phyloP scores from a whole-genome alignment of 768 basidiomycete species.

The Pluteus cervinus region DNA sequence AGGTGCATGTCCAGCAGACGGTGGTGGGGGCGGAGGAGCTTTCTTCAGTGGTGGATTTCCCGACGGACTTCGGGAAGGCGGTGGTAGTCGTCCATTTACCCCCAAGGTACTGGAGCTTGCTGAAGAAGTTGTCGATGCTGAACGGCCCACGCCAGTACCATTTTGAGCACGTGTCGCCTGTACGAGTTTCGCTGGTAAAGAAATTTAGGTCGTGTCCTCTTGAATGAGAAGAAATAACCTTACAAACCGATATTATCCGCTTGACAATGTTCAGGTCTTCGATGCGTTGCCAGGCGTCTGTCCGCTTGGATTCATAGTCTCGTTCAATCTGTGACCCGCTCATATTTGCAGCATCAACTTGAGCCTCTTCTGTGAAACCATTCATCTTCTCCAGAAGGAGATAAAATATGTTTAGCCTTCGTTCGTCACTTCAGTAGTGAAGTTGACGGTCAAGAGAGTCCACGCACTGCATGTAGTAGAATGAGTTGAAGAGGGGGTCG shows the following conservation, averaged over 20 bases:
- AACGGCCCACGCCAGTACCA: slow-evolving; percentile 25
- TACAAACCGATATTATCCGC: slow-evolving; percentile 80
- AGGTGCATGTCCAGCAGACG: slow-evolving; percentile 19
- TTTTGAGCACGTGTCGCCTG: slow-evolving; percentile 39
- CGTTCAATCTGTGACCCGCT: slow-evolving; percentile 63
- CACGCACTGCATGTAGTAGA: slow-evolving; percentile 98
- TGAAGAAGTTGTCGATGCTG: slow-evolving; percentile 30
- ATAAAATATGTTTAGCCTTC: slow-evolving; percentile 89
- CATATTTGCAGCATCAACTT: slow-evolving; percentile 65
- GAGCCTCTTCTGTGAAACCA: slow-evolving; percentile 71
- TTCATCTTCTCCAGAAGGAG: slow-evolving; percentile 92
- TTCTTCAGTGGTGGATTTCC: slow-evolving; percentile 36
- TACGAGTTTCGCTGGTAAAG: slow-evolving; percentile 55
- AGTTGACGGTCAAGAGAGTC: no score
- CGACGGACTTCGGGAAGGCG: slow-evolving; percentile 27
- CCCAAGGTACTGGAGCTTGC: slow-evolving; percentile 21
- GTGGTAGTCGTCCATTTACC: slow-evolving; percentile 40
- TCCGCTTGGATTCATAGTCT: slow-evolving; percentile 78
- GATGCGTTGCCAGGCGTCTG: slow-evolving; percentile 73
- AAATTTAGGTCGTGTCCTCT: neutral
- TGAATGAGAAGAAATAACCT: slow-evolving; percentile 20
- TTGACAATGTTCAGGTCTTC: slow-evolving; percentile 81
- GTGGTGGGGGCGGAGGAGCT: slow-evolving; percentile 48
- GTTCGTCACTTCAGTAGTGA: slow-evolving; percentile 5
- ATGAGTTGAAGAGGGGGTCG: slow-evolving; percentile 95